phyloP scores from a whole-genome alignment of 2,329 filamentous ascomycete species.

The Ceratocystis cubensis region DNA sequence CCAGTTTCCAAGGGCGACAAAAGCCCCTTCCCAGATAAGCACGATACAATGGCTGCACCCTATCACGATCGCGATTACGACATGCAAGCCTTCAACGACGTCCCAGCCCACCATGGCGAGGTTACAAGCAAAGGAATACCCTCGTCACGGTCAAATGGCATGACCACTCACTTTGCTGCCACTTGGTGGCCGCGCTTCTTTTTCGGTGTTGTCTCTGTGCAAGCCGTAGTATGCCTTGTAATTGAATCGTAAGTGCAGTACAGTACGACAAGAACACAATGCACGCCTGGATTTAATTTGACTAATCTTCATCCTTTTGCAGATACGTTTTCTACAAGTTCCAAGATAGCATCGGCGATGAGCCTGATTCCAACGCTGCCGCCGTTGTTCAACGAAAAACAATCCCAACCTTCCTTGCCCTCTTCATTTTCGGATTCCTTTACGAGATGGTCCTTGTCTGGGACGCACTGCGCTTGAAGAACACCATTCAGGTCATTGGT shows the following conservation, averaged over 20 bases:
- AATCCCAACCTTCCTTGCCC: constrained; percentile 86
- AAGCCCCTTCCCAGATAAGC: constrained; percentile 17
- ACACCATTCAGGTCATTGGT: constrained; percentile 96
- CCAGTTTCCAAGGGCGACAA: constrained; percentile 7
- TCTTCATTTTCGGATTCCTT: constrained; percentile 95
- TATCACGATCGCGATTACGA: constrained; percentile 16
- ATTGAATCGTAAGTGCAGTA: constrained; percentile 64
- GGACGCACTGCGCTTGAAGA: constrained; percentile 87
- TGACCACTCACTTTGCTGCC: constrained; percentile 57
- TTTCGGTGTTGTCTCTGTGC: constrained; percentile 57
- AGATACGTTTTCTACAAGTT: constrained; percentile 88
- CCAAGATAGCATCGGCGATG: constrained; percentile 46
- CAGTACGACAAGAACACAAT: too few species aligned
- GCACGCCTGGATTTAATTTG: not conserved
- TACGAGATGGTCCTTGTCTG: constrained; percentile 84
- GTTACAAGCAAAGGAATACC: constrained; percentile 2
- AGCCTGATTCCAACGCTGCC: constrained; percentile 29
- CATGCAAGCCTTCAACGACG: constrained; percentile 14
- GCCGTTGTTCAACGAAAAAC: constrained; percentile 44
- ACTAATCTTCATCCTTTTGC: constrained; percentile 9
- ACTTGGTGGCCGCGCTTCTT: constrained; percentile 84
- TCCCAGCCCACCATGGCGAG: constrained; percentile 6
- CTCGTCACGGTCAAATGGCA: constrained; percentile 13
- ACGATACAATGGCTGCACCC: constrained; percentile 13
- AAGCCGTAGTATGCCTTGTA: constrained; percentile 67